These are phyloP conservation scores for Backusella luteola DNA, from an alignment of 192 early-diverging fungal genomes.

Conservation along the genomic window DNA sequence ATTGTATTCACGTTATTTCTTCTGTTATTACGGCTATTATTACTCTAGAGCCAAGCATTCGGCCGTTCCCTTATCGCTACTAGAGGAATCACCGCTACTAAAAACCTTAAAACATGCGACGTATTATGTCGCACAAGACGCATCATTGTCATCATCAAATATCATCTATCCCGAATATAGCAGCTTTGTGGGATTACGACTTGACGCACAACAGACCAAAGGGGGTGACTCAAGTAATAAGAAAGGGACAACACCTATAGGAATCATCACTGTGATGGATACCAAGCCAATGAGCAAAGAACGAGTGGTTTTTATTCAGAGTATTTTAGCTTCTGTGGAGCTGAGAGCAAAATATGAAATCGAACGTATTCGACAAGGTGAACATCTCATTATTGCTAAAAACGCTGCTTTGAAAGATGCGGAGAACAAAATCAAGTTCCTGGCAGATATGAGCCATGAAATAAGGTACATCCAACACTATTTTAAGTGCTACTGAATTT, in stretches of 20 bases:
- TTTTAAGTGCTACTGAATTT: background rate
- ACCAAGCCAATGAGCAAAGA: conserved; percentile 30
- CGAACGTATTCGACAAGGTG: conserved; percentile 37
- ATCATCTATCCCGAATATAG: conserved; percentile 11
- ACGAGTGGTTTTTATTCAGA: conserved; percentile 26
- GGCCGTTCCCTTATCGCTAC: conserved; percentile 3
- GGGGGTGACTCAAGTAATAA: background rate
- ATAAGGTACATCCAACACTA: conserved; percentile 37
- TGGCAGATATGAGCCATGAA: conserved; percentile 58
- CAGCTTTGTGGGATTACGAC: conserved; percentile 40
- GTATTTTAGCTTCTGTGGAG: conserved; percentile 33
- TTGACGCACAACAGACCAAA: conserved; percentile 32
- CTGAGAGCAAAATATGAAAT: conserved; percentile 41
- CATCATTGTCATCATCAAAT: background rate
- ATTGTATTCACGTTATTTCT: background rate
- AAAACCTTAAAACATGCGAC: background rate
- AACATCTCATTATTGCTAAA: conserved; percentile 39
- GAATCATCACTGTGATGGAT: conserved; percentile 41
- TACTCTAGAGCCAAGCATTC: background rate
- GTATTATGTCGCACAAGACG: background rate
- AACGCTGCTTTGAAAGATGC: conserved; percentile 49
- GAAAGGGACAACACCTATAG: conserved; percentile 24
- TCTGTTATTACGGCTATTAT: background rate
- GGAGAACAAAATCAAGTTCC: conserved; percentile 54
- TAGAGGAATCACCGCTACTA: conserved; percentile 12